These are phyloP conservation scores for Lasiodiplodia theobromae DNA, from an alignment of 2,329 filamentous ascomycete genomes.

Conservation along the genomic window DNA sequence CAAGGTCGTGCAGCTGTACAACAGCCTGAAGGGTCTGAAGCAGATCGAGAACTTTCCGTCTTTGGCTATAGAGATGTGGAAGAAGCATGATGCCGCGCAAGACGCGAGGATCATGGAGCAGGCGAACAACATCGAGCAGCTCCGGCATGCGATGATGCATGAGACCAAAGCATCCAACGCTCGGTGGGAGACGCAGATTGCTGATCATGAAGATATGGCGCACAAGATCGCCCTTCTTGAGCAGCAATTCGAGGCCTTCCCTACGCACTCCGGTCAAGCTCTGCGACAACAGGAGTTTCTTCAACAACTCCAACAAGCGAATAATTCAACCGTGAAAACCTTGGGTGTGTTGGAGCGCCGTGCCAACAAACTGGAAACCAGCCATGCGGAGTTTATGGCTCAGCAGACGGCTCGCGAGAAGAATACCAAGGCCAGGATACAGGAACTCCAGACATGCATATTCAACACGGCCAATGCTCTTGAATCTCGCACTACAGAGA, in stretches of 20 bases:
- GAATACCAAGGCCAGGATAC: neutral
- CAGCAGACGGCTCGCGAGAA: neutral
- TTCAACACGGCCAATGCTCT: too few species aligned
- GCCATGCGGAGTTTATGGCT: neutral
- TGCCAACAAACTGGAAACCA: neutral
- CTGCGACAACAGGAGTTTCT: too few species aligned
- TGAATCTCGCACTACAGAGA: neutral
- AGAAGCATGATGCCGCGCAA: neutral
- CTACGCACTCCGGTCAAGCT: too few species aligned
- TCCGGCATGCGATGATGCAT: neutral
- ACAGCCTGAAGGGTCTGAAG: neutral
- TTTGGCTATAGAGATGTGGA: neutral
- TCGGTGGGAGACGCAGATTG: neutral
- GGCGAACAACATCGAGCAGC: neutral
- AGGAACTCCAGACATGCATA: too few species aligned
- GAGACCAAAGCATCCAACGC: neutral
- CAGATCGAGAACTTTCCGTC: too few species aligned
- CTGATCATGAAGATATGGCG: neutral
- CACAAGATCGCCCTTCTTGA: neutral
- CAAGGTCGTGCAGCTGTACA: neutral
- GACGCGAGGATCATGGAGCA: neutral
- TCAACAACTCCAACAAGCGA: too few species aligned
- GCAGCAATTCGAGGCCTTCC: too few species aligned
- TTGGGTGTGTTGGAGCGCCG: too few species aligned
- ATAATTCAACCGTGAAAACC: too few species aligned